Evolutionary conservation across 148 eudicot species (phyloP).

Genomic region (Arctostaphylos glauca): DNA sequence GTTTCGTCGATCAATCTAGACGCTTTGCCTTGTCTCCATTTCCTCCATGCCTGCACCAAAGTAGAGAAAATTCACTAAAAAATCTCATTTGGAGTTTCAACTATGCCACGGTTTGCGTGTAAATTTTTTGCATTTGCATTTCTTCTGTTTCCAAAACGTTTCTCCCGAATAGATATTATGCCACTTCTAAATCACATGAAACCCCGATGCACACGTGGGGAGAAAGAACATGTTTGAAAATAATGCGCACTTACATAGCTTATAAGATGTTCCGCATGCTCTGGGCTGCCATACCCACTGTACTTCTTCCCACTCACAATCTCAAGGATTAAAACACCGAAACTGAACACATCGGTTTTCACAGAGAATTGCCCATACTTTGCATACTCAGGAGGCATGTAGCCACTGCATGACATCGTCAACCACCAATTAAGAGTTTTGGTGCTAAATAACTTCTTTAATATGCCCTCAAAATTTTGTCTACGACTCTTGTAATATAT

Average conservation of each 20-base stretch:
- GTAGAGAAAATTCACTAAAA: not conserved
- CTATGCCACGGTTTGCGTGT: not conserved
- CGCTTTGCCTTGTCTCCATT: conserved; percentile 10
- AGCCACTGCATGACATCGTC: not conserved
- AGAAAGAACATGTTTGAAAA: not conserved
- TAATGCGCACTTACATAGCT: conserved; percentile 31
- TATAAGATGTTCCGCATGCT: conserved; percentile 23
- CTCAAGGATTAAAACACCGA: conserved; percentile 39
- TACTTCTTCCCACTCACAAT: conserved; percentile 44
- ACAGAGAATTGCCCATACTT: conserved; percentile 32
- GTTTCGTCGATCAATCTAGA: conserved; percentile 2
- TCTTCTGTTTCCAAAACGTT: not conserved
- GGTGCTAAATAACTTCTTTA: not conserved
- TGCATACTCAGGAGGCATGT: conserved; percentile 50
- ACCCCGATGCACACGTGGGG: not conserved
- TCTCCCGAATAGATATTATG: not conserved
- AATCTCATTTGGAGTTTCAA: not conserved
- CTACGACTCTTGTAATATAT: too few relatives aligned
- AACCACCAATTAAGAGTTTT: not conserved
- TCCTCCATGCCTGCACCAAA: conserved; percentile 20
- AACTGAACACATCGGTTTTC: conserved; percentile 48
- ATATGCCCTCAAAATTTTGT: not conserved
- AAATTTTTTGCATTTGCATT: conserved; percentile 23
- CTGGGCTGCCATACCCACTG: not conserved
- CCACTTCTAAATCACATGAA: not conserved